Evolutionary conservation across 2,329 filamentous ascomycete species (phyloP).

Genomic region (Diaporthe citri): DNA sequence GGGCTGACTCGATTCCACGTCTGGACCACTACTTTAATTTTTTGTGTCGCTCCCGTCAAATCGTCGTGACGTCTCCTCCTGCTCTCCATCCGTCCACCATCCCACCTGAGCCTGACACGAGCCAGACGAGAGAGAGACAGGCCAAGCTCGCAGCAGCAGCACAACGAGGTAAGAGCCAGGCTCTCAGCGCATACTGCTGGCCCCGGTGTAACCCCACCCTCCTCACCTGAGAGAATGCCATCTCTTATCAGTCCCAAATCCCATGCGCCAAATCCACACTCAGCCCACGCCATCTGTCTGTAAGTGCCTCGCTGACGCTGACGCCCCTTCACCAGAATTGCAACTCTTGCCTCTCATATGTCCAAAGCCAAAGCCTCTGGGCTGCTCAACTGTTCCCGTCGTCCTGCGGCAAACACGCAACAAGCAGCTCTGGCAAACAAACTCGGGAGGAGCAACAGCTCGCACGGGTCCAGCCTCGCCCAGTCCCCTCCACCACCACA

Average conservation of each 20-base stretch:
- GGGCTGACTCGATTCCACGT: conserved; percentile 20
- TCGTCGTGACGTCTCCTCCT: background rate
- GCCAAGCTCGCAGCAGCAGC: background rate
- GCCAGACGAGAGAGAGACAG: background rate
- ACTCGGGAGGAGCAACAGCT: conserved; percentile 3
- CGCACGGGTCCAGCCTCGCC: conserved; percentile 22
- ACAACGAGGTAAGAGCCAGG: conserved; percentile 21
- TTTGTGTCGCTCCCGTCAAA: background rate
- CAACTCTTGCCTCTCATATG: background rate
- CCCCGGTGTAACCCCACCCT: conserved; percentile 29
- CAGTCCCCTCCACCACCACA: conserved; percentile 12
- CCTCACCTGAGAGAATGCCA: conserved; percentile 29
- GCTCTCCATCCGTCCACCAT: background rate
- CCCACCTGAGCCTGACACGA: background rate
- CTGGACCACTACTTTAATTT: background rate
- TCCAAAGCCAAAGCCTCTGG: background rate
- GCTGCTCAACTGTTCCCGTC: background rate
- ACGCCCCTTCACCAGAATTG: background rate
- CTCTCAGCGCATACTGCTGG: background rate
- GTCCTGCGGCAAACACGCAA: background rate
- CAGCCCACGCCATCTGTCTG: conserved; percentile 21
- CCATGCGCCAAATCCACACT: background rate
- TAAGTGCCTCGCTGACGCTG: background rate
- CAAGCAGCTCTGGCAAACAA: conserved; percentile 10
- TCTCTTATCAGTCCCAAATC: conserved; percentile 30